Base-by-base conservation (phyloP, 768 basidiomycete species). In the Auricularia heimuer region DNA sequence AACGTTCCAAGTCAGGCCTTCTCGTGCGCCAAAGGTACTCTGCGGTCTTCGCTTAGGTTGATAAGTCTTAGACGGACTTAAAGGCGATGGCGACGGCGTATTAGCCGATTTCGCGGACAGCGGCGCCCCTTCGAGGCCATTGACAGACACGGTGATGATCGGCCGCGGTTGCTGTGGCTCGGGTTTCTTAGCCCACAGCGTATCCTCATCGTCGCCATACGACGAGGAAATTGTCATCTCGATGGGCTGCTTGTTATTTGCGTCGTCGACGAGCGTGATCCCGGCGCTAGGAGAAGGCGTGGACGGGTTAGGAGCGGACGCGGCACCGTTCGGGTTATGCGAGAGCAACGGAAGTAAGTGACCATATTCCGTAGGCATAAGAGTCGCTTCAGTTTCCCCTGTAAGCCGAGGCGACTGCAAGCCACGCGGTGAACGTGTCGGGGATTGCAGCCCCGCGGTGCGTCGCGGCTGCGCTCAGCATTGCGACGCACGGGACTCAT, bases 1-100 rank as follows among this genome's bases (percentile, higher is more conserved):
- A 66, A 88, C 86, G 44, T 91, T 90, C 94, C 93, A 97, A 24
- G 89, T 88, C 64, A 83, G 81, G 69, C 85, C 87, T 67, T 82
- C 79, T 62, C 78, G 79, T 67, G 83, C 80, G 14, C 82, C 84
- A 68, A 92, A 89, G 3, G 85, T 85, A 68, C 81, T 88, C 47
- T 65, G 67, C n/a, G 73, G 71, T n/a, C 64, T 67, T 7, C 68
- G 66, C 14, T 65, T 29, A 39, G 63, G 44, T 64, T 35, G 54
- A 39, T 34, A 1, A 36, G 61, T 62, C 60, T 42, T 7, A 45
- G 35, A 42, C 65, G 24, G 62, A 63, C 35, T 68, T 68, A 63
- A 67, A 70, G 16, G 16, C 39, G 39, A 56, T 6, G 62, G 64
- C 68, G 54, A 70, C 68, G 11, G 71, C 68, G 58, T 72, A 69